Conservation (phyloP, 768 basidiomycete species). For the Psilocybe subaeruginosa region DNA sequence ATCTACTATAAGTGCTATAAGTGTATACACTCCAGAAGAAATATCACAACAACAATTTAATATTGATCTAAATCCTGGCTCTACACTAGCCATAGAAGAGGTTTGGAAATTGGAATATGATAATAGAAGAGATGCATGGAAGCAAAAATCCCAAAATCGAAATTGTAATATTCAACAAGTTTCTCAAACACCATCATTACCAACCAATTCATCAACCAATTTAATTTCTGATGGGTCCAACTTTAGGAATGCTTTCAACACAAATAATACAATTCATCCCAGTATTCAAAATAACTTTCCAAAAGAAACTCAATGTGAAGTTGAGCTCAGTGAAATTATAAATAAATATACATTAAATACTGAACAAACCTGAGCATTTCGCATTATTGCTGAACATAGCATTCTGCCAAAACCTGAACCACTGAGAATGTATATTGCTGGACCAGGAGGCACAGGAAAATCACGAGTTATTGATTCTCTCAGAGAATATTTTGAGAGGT, state of each 20-base stretch:
- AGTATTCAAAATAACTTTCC: too few species aligned
- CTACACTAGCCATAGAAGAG: not conserved
- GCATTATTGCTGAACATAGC: slow-evolving; percentile 31
- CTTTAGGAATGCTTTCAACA: too few species aligned
- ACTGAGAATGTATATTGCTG: slow-evolving; percentile 37
- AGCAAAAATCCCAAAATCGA: not conserved
- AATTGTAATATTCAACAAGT: too few species aligned
- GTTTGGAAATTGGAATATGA: slow-evolving; percentile 2
- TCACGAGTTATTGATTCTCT: slow-evolving; percentile 39
- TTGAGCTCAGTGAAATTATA: slow-evolving; percentile 10
- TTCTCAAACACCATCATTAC: too few species aligned
- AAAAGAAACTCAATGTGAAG: too few species aligned
- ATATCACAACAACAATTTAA: too few species aligned
- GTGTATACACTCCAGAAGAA: too few species aligned
- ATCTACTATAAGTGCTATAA: too few species aligned
- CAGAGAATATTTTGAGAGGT: slow-evolving; percentile 28
- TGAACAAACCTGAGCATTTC: slow-evolving; percentile 36
- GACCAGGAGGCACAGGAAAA: slow-evolving; percentile 48
- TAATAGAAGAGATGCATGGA: not conserved
- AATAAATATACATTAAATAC: slow-evolving; percentile 32
- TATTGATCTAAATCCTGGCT: too few species aligned
- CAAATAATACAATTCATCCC: too few species aligned
- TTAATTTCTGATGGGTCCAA: too few species aligned
- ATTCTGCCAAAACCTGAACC: slow-evolving; percentile 12
- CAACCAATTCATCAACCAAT: too few species aligned